A percentile compares a stretch with the other conserved stretches of the same genome.
Evolutionary conservation across 2,329 filamentous ascomycete species (phyloP).

Genomic region (Cytospora piceae): DNA sequence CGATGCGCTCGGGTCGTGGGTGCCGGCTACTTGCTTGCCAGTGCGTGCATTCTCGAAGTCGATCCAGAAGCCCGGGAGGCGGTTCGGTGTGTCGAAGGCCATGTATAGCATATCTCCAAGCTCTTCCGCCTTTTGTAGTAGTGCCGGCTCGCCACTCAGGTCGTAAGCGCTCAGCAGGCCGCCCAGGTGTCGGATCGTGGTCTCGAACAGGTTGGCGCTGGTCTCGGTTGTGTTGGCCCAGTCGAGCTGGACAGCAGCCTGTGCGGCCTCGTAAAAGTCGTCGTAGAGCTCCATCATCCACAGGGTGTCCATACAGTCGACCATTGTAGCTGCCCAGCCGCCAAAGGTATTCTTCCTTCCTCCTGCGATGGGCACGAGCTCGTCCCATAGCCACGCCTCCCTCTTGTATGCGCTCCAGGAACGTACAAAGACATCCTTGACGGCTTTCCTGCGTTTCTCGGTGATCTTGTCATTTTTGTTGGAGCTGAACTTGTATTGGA

Average conservation of each 20-base stretch:
- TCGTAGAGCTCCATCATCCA: slow-evolving; percentile 82
- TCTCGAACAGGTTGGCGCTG: slow-evolving; percentile 80
- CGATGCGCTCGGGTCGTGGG: slow-evolving; percentile 43
- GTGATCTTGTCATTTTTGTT: slow-evolving; percentile 6
- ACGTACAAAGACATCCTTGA: slow-evolving; percentile 43
- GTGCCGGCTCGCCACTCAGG: slow-evolving; percentile 70
- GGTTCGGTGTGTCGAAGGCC: slow-evolving; percentile 53
- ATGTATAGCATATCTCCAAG: slow-evolving; percentile 76
- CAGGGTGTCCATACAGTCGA: slow-evolving; percentile 80
- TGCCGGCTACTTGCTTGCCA: slow-evolving; percentile 41
- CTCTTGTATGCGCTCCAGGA: slow-evolving; percentile 83
- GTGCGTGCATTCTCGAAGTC: slow-evolving; percentile 50
- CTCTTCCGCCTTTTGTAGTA: slow-evolving; percentile 78
- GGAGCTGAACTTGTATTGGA: slow-evolving; percentile 71
- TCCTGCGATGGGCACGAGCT: slow-evolving; percentile 74
- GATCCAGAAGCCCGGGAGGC: slow-evolving; percentile 59
- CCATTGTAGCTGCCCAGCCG: slow-evolving; percentile 88
- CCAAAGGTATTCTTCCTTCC: slow-evolving; percentile 81
- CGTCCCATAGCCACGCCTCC: slow-evolving; percentile 84
- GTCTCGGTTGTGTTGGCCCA: slow-evolving; percentile 75
- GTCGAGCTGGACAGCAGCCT: slow-evolving; percentile 69
- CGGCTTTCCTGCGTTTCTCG: slow-evolving; percentile 25
- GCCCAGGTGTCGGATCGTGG: slow-evolving; percentile 87
- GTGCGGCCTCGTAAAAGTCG: slow-evolving; percentile 76
- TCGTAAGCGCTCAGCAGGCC: slow-evolving; percentile 87